Evolutionary conservation across 768 basidiomycete species (phyloP).

Genomic region (Tylopilus subfusipes): DNA sequence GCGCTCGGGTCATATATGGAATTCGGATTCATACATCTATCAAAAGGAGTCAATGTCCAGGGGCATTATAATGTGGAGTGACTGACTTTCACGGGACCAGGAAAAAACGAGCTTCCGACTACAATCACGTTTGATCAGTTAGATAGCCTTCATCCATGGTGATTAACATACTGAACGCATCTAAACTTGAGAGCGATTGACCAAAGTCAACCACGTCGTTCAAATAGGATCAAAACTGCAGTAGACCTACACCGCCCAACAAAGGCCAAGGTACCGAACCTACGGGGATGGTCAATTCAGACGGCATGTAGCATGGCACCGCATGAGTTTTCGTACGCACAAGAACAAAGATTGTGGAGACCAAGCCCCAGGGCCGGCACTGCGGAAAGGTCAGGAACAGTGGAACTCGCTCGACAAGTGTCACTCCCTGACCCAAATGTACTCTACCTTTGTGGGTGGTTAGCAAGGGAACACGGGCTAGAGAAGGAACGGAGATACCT

Average conservation of each 20-base stretch:
- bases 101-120: constrained; percentile 8
- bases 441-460: not conserved
- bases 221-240: accelerated
- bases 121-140: not conserved
- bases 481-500: not conserved
- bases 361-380: constrained; percentile 5
- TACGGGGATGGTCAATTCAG: not conserved
- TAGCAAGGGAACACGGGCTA: too few species aligned
- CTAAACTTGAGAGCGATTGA: not conserved
- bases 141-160: not conserved
- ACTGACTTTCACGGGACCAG: constrained; percentile 9
- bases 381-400: not conserved
- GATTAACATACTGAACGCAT: constrained; percentile 1
- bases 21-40: constrained; percentile 5
- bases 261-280: constrained; percentile 14
- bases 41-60: not conserved
- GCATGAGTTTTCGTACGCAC: not conserved
- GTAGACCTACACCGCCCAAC: constrained; percentile 4
- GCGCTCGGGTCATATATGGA: not conserved
- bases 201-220: not conserved
- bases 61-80: too few species aligned
- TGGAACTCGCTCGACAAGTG: not conserved
- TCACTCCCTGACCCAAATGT: constrained; percentile 8
- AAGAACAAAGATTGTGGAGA: constrained; percentile 11
- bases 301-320: not conserved